Evolutionary conservation across 1,284 basidiomycete species (phyloP), one percentile per base, ranked within the genome.

Genomic region (Cutaneotrichosporon sp.): DNA sequence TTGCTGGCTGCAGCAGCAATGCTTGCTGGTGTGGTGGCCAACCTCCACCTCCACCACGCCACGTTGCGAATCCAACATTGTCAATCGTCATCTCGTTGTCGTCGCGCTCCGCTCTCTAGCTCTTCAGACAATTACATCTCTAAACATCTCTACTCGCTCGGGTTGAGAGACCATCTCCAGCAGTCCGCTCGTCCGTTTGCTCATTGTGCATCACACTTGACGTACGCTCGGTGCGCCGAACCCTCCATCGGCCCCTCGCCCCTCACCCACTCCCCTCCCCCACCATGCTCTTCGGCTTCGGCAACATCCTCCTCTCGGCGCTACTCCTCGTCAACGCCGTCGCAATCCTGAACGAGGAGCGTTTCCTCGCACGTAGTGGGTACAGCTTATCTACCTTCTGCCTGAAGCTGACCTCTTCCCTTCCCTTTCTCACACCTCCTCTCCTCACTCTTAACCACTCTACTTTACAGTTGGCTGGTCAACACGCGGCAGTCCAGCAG

Each of bases 341-440:
- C 75, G 95, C 95, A 9, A 89, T 98, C 64, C 84, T 98, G 62
- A 97, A 89, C 75, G 95, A 98, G 81, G 95, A 98, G 73, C 86
- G 95, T 1, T 98, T 98, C 80, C 86, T 98, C 55, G 90, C 92
- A 26, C 84, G 90, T 78, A 93, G 96, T 97, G 77, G 74, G 90
- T 86, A 22, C 10, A 38, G 55, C 36, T 30, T 60, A 56, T 36
- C 36, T 11, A 31, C 11, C 30, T 21, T 32, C n/a, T 47, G 22
- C 63, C 8, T 18, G 36, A 50, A 31, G 52, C 57, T 67, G 51
- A 65, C 56, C 6, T 50, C 26, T 47, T 58, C 22, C 46, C 13
- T 52, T 9, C 32, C 42, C 50, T 21, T 26, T 55, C 56, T 31
- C 26, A 30, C 47, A 2, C 31, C 4, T 21, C 11, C 30, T 56